A percentile compares a stretch with the other conserved stretches of the same genome.
Evolutionary conservation across 179 eudicot species (phyloP).

Genomic region (Patellifolia procumbens): DNA sequence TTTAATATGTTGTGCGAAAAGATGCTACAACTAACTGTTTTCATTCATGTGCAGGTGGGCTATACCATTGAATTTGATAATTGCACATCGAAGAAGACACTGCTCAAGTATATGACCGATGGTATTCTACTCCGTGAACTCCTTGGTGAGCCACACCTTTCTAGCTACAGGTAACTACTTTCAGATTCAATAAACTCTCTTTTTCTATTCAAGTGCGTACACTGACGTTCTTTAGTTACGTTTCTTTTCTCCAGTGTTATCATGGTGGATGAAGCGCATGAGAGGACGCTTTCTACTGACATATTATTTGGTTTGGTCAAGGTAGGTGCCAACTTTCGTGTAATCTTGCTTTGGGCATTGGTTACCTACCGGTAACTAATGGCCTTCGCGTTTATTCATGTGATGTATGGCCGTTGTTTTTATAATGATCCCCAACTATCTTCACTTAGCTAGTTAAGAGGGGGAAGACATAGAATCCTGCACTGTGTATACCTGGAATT

Average conservation of each 20-base stretch:
- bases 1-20: not conserved
- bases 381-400: not conserved
- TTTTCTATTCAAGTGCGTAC: not conserved
- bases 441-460: not conserved
- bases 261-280: conserved; percentile 92
- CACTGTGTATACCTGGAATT: not conserved
- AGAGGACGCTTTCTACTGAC: conserved; percentile 83
- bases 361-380: not conserved
- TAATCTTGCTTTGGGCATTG: not conserved
- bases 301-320: conserved; percentile 77
- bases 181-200: not conserved
- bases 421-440: not conserved
- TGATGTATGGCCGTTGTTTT: too few relatives aligned
- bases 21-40: not conserved
- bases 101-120: conserved; percentile 85
- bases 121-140: conserved; percentile 80
- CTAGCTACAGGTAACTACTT: conserved; percentile 55
- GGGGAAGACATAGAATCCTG: not conserved
- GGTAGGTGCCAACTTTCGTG: conserved; percentile 35
- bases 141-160: conserved; percentile 79
- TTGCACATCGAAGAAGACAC: conserved; percentile 72
- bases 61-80: conserved; percentile 81
- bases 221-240: conserved; percentile 14
- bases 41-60: conserved; percentile 51
- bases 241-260: conserved; percentile 52